Conservation (phyloP, 352 stramenopile species). For the Phytophthora syringae region DNA sequence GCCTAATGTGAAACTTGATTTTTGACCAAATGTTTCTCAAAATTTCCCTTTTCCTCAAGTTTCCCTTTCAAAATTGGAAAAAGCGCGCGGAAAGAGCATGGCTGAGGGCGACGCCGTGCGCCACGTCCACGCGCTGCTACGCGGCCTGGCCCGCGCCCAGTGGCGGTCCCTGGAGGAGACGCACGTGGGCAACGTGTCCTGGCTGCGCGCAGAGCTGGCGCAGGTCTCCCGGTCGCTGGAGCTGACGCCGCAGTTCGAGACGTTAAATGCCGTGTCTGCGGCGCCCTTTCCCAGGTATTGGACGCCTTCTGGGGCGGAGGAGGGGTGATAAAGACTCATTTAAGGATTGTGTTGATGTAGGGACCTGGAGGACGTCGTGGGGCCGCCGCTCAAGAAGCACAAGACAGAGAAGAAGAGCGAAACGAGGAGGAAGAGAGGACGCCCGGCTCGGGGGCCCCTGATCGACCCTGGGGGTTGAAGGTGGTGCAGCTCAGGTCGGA, state of each 20-base stretch:
- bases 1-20: slow-evolving; percentile 38
- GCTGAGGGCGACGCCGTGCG: slow-evolving; percentile 58
- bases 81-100: slow-evolving; percentile 43
- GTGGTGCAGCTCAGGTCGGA: slow-evolving; percentile 68
- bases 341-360: too few relatives aligned
- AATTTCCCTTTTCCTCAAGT: background rate
- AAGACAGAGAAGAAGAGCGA: too few relatives aligned
- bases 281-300: slow-evolving; percentile 30
- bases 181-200: slow-evolving; percentile 50
- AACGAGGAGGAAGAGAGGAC: slow-evolving; percentile 50
- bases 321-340: too few relatives aligned
- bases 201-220: slow-evolving; percentile 60
- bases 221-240: slow-evolving; percentile 60
- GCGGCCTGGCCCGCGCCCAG: slow-evolving; percentile 59
- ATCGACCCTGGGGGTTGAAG: slow-evolving; percentile 32
- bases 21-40: background rate
- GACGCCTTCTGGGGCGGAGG: background rate
- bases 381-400: too few relatives aligned
- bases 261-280: slow-evolving; percentile 11
- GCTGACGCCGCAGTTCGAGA: slow-evolving; percentile 52
- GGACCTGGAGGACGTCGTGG: too few relatives aligned
- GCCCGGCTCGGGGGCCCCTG: slow-evolving; percentile 20
- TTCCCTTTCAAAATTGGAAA: slow-evolving; percentile 35
- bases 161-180: slow-evolving; percentile 53
- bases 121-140: slow-evolving; percentile 63